Evolutionary conservation across 2,329 filamentous ascomycete genomes (phyloP).

Genomic region (Lizonia empirigonia): DNA sequence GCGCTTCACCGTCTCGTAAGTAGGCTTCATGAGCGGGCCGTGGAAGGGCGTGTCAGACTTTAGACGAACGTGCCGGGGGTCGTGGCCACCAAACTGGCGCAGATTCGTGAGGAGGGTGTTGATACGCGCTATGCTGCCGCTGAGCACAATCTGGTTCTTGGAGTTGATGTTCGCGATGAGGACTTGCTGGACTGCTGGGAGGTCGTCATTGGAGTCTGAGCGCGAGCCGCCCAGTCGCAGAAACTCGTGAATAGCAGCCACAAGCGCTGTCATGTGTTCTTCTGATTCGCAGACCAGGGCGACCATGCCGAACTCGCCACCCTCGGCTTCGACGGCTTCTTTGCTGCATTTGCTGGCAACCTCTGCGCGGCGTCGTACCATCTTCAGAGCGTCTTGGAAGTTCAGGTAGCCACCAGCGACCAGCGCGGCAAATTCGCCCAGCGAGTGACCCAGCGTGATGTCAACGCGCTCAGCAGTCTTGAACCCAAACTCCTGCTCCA

Average conservation of each 20-base stretch:
- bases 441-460: slow-evolving; percentile 84
- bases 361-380: slow-evolving; percentile 79
- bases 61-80: slow-evolving; percentile 83
- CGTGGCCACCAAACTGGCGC: slow-evolving; percentile 87
- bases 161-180: slow-evolving; percentile 93
- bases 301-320: slow-evolving; percentile 91
- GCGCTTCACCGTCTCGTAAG: slow-evolving; percentile 72
- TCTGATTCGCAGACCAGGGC: slow-evolving; percentile 83
- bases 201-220: slow-evolving; percentile 65
- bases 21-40: slow-evolving; percentile 88
- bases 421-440: slow-evolving; percentile 91
- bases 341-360: slow-evolving; percentile 80
- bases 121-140: slow-evolving; percentile 83
- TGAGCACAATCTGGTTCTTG: slow-evolving; percentile 94
- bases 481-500: slow-evolving; percentile 86
- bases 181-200: slow-evolving; percentile 82
- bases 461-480: slow-evolving; percentile 72
- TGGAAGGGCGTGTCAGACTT: slow-evolving; percentile 92
- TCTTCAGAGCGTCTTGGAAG: slow-evolving; percentile 76
- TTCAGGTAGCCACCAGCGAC: slow-evolving; percentile 81
- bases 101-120: slow-evolving; percentile 81
- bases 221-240: slow-evolving; percentile 71
- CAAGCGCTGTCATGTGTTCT: slow-evolving; percentile 70
- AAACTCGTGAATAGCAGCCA: slow-evolving; percentile 78
- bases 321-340: slow-evolving; percentile 67